Percentiles rank a stretch among this genome's conserved stretches.
phyloP scores from a whole-genome alignment of 345 rosid genomes.

The Microthlaspi erraticum region DNA sequence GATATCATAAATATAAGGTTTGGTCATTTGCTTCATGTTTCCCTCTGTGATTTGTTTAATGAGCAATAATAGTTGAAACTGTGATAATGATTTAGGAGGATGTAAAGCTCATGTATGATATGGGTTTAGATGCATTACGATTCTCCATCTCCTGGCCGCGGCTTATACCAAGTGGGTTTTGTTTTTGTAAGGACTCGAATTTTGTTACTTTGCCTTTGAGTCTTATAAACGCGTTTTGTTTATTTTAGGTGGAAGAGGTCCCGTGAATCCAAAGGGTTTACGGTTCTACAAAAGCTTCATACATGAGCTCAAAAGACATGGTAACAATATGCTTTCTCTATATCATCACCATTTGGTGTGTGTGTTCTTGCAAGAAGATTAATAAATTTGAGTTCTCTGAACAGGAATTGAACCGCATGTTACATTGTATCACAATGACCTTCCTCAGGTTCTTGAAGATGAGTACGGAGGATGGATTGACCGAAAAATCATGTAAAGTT shows the following conservation, averaged over 20 bases:
- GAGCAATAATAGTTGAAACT: not conserved
- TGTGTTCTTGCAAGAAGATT: not conserved
- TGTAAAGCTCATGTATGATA: constrained; percentile 66
- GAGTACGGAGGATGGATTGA: constrained; percentile 74
- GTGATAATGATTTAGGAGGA: constrained; percentile 54
- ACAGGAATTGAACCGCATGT: constrained; percentile 66
- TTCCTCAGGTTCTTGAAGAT: constrained; percentile 69
- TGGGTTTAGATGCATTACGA: constrained; percentile 65
- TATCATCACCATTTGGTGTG: not conserved
- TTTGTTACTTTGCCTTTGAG: not conserved
- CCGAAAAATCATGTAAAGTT: constrained; percentile 53
- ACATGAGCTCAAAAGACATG: constrained; percentile 52
- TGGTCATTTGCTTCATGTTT: not conserved
- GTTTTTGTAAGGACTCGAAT: not conserved
- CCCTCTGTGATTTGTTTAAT: no score
- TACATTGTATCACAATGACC: constrained; percentile 54
- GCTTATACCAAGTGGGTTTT: constrained; percentile 62
- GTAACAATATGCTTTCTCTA: constrained; percentile 23
- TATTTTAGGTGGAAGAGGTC: constrained; percentile 59
- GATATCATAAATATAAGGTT: constrained; percentile 68
- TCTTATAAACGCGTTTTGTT: not conserved
- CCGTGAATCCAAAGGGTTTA: constrained; percentile 60
- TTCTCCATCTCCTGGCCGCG: constrained; percentile 84
- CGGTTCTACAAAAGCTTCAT: constrained; percentile 57
- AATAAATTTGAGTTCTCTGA: not conserved